Conservation (phyloP, 116 monocot genomes). For the Iris pallida region DNA sequence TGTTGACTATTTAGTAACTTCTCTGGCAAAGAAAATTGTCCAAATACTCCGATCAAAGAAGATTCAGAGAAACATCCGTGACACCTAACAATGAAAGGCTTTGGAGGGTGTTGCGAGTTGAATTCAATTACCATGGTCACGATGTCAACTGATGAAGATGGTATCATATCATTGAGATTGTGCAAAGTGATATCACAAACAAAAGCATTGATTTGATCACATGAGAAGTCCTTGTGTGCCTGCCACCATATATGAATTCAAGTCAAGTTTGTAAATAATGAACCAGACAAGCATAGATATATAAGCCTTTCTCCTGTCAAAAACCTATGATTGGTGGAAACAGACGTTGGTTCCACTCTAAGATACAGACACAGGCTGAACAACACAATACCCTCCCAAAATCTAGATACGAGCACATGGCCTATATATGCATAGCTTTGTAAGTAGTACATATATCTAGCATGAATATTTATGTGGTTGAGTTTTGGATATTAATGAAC, state of each 20-base stretch:
- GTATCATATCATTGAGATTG: constrained; percentile 43
- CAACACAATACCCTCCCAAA: no score
- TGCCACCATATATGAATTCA: constrained; percentile 27
- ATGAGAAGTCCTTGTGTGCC: constrained; percentile 71
- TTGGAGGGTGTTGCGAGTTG: not conserved
- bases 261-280: not conserved
- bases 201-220: constrained; percentile 71
- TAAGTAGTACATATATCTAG: no score
- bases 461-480: no score
- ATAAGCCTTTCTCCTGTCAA: not conserved
- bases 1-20: constrained; percentile 9
- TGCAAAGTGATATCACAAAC: constrained; percentile 79
- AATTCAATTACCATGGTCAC: constrained; percentile 73
- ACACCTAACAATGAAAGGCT: not conserved
- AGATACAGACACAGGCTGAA: no score
- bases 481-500: no score
- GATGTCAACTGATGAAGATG: constrained; percentile 78
- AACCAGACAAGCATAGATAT: no score
- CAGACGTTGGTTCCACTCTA: no score
- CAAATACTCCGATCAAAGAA: not conserved
- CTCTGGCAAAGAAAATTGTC: constrained; percentile 6
- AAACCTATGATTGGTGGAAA: not conserved
- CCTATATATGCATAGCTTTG: no score
- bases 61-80: not conserved
- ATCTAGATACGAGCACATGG: no score